Evolutionary conservation across 768 basidiomycete genomes (phyloP).

Genomic region (Suillus subalutaceus): DNA sequence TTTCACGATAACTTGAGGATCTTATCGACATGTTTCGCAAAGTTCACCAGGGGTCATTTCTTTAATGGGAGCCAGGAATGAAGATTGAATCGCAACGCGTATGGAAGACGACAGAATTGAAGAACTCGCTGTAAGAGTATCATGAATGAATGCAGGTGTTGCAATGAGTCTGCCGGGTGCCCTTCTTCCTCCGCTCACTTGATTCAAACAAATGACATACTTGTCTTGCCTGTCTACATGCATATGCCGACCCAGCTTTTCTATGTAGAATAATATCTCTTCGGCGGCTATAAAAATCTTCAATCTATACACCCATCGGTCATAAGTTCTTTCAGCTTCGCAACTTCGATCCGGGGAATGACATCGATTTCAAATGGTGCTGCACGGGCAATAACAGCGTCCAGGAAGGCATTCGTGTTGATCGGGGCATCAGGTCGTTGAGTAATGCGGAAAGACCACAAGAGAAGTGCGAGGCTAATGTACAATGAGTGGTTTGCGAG

Average conservation of each 20-base stretch:
- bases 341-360: conserved; percentile 15
- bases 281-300: not conserved
- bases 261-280: not conserved
- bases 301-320: not conserved
- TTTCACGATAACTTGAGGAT: not conserved
- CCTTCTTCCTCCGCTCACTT: not conserved
- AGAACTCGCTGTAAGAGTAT: not conserved
- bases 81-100: too few relatives aligned
- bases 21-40: not conserved
- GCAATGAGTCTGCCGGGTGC: not conserved
- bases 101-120: too few relatives aligned
- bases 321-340: conserved; percentile 19
- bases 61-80: not conserved
- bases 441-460: conserved; percentile 43
- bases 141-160: not conserved
- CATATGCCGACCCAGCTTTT: not conserved
- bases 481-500: conserved; percentile 50
- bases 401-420: not conserved
- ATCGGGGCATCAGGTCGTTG: not conserved
- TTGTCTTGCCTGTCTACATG: not conserved
- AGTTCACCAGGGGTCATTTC: not conserved
- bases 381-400: not conserved
- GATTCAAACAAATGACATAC: not conserved
- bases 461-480: conserved; percentile 58
- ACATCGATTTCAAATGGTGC: not conserved